Evolutionary conservation across 2,329 filamentous ascomycete species (phyloP), one percentile per base, ranked within the genome.

Genomic region (Colletotrichum gloeosporioides): DNA sequence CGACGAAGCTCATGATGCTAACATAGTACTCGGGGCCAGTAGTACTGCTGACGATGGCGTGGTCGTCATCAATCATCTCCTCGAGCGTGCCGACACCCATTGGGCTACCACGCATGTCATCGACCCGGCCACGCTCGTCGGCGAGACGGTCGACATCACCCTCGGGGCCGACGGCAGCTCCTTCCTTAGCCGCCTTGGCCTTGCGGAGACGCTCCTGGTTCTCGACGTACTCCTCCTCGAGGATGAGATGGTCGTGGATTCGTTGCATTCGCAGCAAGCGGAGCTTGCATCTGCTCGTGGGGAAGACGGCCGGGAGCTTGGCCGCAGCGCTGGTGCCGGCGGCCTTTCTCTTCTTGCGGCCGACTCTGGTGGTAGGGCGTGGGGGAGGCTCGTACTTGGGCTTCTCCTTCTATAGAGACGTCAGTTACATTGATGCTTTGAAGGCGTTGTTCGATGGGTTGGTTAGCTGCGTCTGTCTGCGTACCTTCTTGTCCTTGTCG

Each of bases 1-100:
- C 97, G 79, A 99, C 97, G 82, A 99, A 99, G 71, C 96, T 98
- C 97, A 99, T 99, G 91, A 99, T 99, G 80, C 96, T 98, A 79
- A 99, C 97, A 85, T 99, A 99, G 90, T 98, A 99, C 86, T 99
- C 97, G 2, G 97, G 97, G 0, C 97, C 97, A 8, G 97, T 99
- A 1, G 97, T 98, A 85, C 96, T 98, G 22, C 96, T 98, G 44
- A 99, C 97, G 83, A 99, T 99, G 78, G 97, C 97, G 83, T 99
- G 97, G 87, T 99, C 97, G 84, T 99, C 97, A 82, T 99, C 97
- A 83, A 99, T 99, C 89, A 99, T 94, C 89, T 99, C 97, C 87
- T 99, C 97, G 80, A 99, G 89, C 75, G 97, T 99, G 78, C 97
- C 97, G 59, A 99, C 97, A 25, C 97, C 96, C 97, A 99, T 99